These are phyloP conservation scores for Trametes cingulata DNA, from an alignment of 768 basidiomycete genomes.

Conservation along the genomic window DNA sequence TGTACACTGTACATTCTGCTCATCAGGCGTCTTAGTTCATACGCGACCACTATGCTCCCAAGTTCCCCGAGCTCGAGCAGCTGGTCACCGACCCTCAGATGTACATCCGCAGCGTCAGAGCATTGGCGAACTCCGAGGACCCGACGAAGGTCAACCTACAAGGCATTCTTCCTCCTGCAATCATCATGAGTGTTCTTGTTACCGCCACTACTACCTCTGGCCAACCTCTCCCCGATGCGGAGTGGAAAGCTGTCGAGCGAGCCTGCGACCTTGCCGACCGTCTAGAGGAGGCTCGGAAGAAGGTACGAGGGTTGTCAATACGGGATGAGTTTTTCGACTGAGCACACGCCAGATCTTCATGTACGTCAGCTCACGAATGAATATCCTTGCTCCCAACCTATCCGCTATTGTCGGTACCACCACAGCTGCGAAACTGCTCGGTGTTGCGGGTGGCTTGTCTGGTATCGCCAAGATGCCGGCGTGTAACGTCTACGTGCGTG, in stretches of 20 bases:
- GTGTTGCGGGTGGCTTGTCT: constrained; percentile 91
- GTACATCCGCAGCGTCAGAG: constrained; percentile 90
- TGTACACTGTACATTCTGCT: constrained; percentile 19
- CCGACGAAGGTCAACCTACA: constrained; percentile 82
- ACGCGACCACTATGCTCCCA: constrained; percentile 92
- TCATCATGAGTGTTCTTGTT: constrained; percentile 94
- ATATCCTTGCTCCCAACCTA: constrained; percentile 96
- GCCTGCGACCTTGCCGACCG: constrained; percentile 90
- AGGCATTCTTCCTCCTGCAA: constrained; percentile 80
- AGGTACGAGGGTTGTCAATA: constrained; percentile 45
- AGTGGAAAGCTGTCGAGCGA: constrained; percentile 80
- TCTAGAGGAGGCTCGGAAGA: constrained; percentile 87
- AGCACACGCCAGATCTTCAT: constrained; percentile 79
- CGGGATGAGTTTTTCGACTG: background rate
- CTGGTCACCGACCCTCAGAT: constrained; percentile 89
- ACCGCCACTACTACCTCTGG: constrained; percentile 93
- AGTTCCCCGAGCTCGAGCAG: constrained; percentile 97
- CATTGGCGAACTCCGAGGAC: constrained; percentile 87
- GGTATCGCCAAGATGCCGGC: constrained; percentile 93
- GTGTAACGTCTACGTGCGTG: constrained; percentile 89
- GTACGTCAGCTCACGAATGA: constrained; percentile 99
- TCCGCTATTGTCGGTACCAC: constrained; percentile 98
- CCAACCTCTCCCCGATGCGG: constrained; percentile 60
- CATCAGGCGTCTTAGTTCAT: too few species aligned
- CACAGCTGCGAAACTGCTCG: constrained; percentile 96